Conservation (phyloP, 305 asterid genomes). For the Solanum hybrid region DNA sequence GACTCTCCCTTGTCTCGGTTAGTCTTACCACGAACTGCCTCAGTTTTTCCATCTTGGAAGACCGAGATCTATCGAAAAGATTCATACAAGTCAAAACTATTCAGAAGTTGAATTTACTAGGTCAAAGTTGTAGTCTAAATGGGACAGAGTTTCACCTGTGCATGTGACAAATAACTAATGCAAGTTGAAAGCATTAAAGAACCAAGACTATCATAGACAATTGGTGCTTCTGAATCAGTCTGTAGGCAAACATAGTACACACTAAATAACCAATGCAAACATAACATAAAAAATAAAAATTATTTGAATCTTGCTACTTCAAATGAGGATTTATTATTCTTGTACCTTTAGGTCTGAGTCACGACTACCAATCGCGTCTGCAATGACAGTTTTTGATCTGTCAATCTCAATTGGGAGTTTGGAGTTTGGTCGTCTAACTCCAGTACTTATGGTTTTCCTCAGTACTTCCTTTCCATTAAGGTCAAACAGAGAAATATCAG, state of each 20-base stretch:
- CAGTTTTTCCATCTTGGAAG: conserved; percentile 66
- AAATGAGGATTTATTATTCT: not conserved
- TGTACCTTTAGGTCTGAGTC: conserved; percentile 76
- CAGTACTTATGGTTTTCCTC: conserved; percentile 71
- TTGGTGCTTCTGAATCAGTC: conserved; percentile 88
- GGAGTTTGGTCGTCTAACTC: conserved; percentile 73
- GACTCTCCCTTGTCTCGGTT: conserved; percentile 72
- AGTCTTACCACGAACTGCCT: conserved; percentile 74
- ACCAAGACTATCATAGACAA: conserved; percentile 82
- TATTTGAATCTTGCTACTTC: not conserved
- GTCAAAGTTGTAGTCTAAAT: not conserved
- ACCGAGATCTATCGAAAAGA: conserved; percentile 15
- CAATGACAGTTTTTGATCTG: conserved; percentile 41
- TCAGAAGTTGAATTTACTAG: not conserved
- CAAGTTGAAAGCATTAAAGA: conserved; percentile 87
- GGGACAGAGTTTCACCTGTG: conserved; percentile 44
- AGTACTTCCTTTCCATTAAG: conserved; percentile 63
- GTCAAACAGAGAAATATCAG: conserved; percentile 72
- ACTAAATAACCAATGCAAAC: not conserved
- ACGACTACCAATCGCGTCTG: conserved; percentile 68
- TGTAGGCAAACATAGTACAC: conserved; percentile 14
- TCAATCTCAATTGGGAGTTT: conserved; percentile 78
- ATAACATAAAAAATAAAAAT: not conserved
- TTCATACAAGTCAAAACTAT: not conserved
- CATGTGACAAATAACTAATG: conserved; percentile 71